Evolutionary conservation across 345 rosid species (phyloP).

Genomic region (Eutrema yunnanense): DNA sequence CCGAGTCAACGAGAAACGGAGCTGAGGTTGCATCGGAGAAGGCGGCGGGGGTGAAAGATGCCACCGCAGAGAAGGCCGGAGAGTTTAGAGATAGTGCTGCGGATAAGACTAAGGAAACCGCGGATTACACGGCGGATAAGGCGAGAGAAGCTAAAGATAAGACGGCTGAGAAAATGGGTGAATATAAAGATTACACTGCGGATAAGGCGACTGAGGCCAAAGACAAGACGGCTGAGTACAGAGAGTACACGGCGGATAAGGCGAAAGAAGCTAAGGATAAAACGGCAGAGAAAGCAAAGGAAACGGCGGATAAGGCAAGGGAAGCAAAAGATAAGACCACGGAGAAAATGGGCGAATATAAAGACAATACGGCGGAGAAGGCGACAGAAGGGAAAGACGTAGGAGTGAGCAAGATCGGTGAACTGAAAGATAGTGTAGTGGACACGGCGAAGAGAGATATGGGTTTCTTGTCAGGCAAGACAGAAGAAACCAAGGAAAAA

Average conservation of each 20-base stretch:
- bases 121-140: conserved; percentile 16
- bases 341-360: not conserved
- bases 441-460: conserved; percentile 54
- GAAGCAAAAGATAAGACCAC: conserved; percentile 10
- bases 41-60: conserved; percentile 17
- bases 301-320: not conserved
- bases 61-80: conserved; percentile 18
- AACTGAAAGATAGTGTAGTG: conserved; percentile 44
- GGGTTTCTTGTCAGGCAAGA: conserved; percentile 48
- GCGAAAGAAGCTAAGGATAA: conserved; percentile 27
- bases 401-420: conserved; percentile 42
- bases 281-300: not conserved
- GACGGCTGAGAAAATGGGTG: not conserved
- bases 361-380: conserved; percentile 20
- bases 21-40: conserved; percentile 17
- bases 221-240: conserved; percentile 11
- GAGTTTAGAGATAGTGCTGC: conserved; percentile 17
- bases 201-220: conserved; percentile 21
- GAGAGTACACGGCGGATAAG: conserved; percentile 32
- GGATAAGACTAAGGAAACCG: conserved; percentile 13
- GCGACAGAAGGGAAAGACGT: not conserved
- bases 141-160: conserved; percentile 17
- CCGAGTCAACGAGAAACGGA: conserved; percentile 13
- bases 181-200: not conserved
- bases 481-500: conserved; percentile 52